Conservation (phyloP, 192 early-diverging fungal species). For the Linnemannia hyalina region DNA sequence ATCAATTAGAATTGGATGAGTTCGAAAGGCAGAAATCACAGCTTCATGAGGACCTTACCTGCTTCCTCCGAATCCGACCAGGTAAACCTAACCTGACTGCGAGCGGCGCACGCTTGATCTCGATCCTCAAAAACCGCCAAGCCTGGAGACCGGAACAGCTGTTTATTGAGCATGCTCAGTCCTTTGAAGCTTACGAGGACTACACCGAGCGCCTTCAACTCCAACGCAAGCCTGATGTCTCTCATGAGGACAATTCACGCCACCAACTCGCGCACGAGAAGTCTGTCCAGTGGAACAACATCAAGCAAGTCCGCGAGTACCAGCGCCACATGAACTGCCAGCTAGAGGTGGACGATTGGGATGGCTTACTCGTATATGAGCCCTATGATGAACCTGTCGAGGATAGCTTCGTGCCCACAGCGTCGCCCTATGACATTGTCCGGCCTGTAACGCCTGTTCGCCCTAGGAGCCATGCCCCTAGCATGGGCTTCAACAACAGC, state of each 20-base stretch:
- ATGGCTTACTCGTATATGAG: not conserved
- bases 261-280: not conserved
- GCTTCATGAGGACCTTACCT: conserved; percentile 4
- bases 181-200: conserved; percentile 4
- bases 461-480: not conserved
- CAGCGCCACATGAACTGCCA: conserved; percentile 13
- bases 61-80: not conserved
- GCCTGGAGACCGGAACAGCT: not conserved
- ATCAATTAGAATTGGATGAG: not conserved
- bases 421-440: not conserved
- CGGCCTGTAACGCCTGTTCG: not conserved
- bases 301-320: conserved; percentile 22
- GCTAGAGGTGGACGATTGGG: not conserved
- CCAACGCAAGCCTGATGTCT: not conserved
- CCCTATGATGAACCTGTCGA: conserved; percentile 9
- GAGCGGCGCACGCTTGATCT: not conserved
- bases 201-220: conserved; percentile 3
- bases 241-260: too few species aligned
- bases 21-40: not conserved
- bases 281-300: conserved; percentile 2
- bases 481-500: not conserved
- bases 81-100: not conserved
- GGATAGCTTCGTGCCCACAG: not conserved
- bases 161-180: not conserved
- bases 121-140: conserved; percentile 17